Conservation (phyloP, 164 flowering plant species). For the Akebia trifoliata region DNA sequence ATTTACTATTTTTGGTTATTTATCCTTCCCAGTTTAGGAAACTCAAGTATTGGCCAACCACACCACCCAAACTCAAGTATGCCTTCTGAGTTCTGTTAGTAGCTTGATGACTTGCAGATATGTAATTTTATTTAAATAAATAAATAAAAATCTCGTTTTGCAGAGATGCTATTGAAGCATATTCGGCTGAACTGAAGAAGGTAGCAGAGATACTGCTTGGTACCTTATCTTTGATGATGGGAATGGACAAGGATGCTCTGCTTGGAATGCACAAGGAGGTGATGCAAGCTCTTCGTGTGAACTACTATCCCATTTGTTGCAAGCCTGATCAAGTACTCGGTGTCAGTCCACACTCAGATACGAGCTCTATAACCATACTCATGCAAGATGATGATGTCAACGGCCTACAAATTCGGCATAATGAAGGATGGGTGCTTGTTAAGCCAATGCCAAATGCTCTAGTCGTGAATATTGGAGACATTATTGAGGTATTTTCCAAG, state of each 20-base stretch:
- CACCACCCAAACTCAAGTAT: conserved; percentile 13
- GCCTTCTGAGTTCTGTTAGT: neutral
- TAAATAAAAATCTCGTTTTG: conserved; percentile 1
- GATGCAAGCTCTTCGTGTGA: conserved; percentile 24
- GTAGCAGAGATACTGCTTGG: conserved; percentile 17
- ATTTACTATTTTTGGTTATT: conserved; percentile 11
- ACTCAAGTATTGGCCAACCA: conserved; percentile 19
- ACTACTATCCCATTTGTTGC: conserved; percentile 33
- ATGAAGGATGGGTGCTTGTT: conserved; percentile 19
- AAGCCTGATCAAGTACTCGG: conserved; percentile 26
- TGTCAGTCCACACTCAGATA: conserved; percentile 29
- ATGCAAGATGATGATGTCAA: conserved; percentile 27
- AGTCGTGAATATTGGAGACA: conserved; percentile 31
- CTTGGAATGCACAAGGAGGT: conserved; percentile 14
- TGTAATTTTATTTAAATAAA: no score
- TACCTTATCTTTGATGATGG: conserved; percentile 19
- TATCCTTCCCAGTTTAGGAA: conserved; percentile 12
- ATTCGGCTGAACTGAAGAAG: conserved; percentile 18
- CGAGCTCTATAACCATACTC: conserved; percentile 23
- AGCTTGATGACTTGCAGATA: neutral
- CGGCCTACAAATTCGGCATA: conserved; percentile 25
- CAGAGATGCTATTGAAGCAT: conserved; percentile 29
- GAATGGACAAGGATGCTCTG: conserved; percentile 17
- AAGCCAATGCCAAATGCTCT: conserved; percentile 29
- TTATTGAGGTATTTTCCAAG: conserved; percentile 25